These are phyloP conservation scores for Colletotrichum costaricense DNA, from an alignment of 2,329 filamentous ascomycete species.

Conservation along the genomic window DNA sequence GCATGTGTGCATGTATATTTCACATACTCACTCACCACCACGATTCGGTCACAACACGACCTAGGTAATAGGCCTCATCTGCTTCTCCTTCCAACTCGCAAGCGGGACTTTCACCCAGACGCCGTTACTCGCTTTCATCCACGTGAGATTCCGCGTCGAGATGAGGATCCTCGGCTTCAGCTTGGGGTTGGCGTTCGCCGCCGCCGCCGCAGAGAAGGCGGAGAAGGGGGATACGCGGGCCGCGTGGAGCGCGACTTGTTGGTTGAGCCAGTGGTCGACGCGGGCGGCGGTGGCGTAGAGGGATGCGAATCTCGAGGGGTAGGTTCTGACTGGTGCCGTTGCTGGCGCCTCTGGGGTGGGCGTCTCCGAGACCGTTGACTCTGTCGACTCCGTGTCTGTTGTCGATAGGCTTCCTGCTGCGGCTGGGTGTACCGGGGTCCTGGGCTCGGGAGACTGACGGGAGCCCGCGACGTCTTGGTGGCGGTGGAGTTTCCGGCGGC, in stretches of 20 bases:
- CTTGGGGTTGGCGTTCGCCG: neutral
- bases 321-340: too few species aligned
- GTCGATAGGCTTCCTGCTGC: too few species aligned
- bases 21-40: too few species aligned
- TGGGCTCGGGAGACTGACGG: neutral
- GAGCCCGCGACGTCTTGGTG: too few species aligned
- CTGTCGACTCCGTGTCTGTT: too few species aligned
- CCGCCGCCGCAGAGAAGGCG: neutral
- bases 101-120: neutral
- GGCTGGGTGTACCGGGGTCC: too few species aligned
- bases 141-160: neutral
- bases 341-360: too few species aligned
- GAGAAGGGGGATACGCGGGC: neutral
- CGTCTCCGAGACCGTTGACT: too few species aligned
- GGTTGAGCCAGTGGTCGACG: neutral
- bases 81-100: neutral
- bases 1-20: too few species aligned
- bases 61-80: too few species aligned
- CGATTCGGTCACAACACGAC: too few species aligned
- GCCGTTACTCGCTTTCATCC: neutral
- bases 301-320: too few species aligned
- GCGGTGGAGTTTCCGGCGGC: neutral
- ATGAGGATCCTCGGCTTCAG: neutral
- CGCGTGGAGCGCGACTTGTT: neutral
- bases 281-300: neutral